These are phyloP conservation scores for Chaetomium sp. DNA, from an alignment of 2,329 filamentous ascomycete species.

Conservation along the genomic window DNA sequence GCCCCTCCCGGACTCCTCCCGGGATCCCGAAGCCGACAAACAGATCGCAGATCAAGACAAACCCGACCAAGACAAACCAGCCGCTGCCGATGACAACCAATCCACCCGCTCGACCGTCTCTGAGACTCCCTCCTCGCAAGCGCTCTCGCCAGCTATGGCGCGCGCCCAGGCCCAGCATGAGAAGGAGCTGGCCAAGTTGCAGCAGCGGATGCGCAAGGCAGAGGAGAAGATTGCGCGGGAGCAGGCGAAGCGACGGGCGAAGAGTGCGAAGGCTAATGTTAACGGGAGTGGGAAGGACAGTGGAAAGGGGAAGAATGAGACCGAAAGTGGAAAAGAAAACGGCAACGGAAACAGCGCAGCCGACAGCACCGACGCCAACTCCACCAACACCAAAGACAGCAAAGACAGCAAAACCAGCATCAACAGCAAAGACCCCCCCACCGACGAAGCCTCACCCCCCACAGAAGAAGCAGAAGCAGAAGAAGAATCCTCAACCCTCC, in stretches of 20 bases:
- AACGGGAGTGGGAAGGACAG: too few relatives aligned
- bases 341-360: too few relatives aligned
- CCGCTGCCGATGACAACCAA: slow-evolving; percentile 15
- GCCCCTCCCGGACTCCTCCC: too few relatives aligned
- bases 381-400: background rate
- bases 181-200: slow-evolving; percentile 59
- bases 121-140: slow-evolving; percentile 21
- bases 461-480: slow-evolving; percentile 13
- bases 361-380: background rate
- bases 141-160: slow-evolving; percentile 13
- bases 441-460: background rate
- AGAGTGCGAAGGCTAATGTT: slow-evolving; percentile 12
- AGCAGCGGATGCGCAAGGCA: slow-evolving; percentile 53
- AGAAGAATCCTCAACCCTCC: slow-evolving; percentile 44
- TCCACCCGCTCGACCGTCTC: slow-evolving; percentile 32
- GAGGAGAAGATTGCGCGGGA: slow-evolving; percentile 54
- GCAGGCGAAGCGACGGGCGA: slow-evolving; percentile 25
- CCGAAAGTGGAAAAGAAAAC: too few relatives aligned
- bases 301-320: too few relatives aligned
- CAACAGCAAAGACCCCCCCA: slow-evolving; percentile 21
- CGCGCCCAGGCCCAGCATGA: slow-evolving; percentile 39
- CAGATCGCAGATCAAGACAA: too few relatives aligned
- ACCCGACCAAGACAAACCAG: background rate
- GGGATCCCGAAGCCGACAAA: too few relatives aligned
- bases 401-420: slow-evolving; percentile 32